Evolutionary conservation across 306 rosid genomes (phyloP).

Genomic region (Abrus precatorius): DNA sequence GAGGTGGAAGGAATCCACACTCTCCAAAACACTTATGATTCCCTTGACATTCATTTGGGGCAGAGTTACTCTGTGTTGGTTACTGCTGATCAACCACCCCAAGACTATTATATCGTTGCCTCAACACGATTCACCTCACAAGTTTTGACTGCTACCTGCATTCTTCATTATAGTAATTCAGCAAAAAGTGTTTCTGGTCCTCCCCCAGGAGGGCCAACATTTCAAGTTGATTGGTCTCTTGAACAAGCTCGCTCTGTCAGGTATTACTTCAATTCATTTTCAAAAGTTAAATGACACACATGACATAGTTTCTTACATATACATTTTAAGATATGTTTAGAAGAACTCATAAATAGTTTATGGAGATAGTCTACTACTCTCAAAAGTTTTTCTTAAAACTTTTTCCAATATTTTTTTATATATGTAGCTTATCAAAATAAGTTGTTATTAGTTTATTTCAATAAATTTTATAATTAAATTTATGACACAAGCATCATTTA

Average conservation of each 20-base stretch:
- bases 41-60: slow-evolving; percentile 91
- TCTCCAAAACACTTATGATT: slow-evolving; percentile 79
- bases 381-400: no score
- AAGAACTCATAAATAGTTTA: no score
- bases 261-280: slow-evolving; percentile 46
- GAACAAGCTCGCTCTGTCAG: slow-evolving; percentile 89
- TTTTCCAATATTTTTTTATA: no score
- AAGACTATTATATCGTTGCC: slow-evolving; percentile 75
- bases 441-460: no score
- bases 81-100: slow-evolving; percentile 77
- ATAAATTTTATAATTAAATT: no score
- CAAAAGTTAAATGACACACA: background rate
- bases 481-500: no score
- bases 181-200: slow-evolving; percentile 70
- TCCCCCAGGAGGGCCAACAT: slow-evolving; percentile 84
- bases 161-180: slow-evolving; percentile 83
- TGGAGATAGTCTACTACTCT: no score
- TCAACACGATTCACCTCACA: slow-evolving; percentile 80
- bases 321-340: background rate
- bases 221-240: slow-evolving; percentile 85
- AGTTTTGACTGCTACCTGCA: slow-evolving; percentile 69
- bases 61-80: slow-evolving; percentile 87
- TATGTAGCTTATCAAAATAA: no score
- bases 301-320: background rate
- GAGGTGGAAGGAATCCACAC: slow-evolving; percentile 96